Percentiles rank a stretch among this genome's conserved stretches.
Conservation (phyloP, 176 grass and related monocot genomes). For the Zizania latifolia region DNA sequence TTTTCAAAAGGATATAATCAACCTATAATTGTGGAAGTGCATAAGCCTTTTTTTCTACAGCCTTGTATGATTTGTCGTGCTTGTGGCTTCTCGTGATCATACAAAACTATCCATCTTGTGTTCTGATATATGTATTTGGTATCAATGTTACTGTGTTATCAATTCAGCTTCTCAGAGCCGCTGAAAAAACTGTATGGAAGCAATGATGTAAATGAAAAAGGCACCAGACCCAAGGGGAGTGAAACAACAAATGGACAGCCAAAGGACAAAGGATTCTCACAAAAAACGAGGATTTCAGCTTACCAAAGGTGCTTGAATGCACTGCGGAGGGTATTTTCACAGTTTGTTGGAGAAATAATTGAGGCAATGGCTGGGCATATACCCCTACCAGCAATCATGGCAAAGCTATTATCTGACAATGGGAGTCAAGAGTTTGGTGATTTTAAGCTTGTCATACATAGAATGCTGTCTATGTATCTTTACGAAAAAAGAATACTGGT, state of each 20-base stretch:
- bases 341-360: conserved; percentile 94
- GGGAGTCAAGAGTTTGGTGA: conserved; percentile 92
- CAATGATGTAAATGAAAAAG: conserved; percentile 47
- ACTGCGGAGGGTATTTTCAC: conserved; percentile 77
- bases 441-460: conserved; percentile 94
- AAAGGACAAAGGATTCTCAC: conserved; percentile 6
- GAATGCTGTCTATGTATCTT: conserved; percentile 91
- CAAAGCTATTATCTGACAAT: conserved; percentile 88
- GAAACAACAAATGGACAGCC: conserved; percentile 16
- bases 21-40: not conserved
- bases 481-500: conserved; percentile 98
- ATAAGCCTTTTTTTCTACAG: not conserved
- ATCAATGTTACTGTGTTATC: conserved; percentile 33
- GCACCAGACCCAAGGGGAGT: not conserved
- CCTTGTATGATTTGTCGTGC: not conserved
- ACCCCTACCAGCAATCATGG: conserved; percentile 85
- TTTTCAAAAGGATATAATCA: not conserved
- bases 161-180: conserved; percentile 63
- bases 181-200: conserved; percentile 57
- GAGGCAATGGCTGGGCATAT: conserved; percentile 91
- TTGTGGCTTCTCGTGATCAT: conserved; percentile 18
- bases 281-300: conserved; percentile 32
- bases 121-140: conserved; percentile 21
- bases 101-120: not conserved
- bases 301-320: conserved; percentile 36